phyloP scores from a whole-genome alignment of 1,139 yeast genomes.

The Candida neerlandica region DNA sequence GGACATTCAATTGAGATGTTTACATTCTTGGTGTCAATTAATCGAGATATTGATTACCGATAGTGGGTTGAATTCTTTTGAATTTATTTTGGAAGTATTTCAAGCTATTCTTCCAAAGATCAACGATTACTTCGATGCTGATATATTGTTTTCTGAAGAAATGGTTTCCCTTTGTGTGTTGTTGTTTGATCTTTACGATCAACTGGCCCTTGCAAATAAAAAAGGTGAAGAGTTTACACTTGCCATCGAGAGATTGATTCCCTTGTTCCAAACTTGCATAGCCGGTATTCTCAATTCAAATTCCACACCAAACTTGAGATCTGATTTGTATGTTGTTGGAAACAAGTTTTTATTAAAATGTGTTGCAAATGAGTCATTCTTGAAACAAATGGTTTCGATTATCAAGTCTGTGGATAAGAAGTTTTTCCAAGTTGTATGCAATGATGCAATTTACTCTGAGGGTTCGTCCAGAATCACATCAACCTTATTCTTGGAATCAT shows the following conservation, averaged over 20 bases:
- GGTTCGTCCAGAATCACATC: slow-evolving; percentile 81
- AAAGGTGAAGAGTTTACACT: slow-evolving; percentile 35
- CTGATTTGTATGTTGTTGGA: slow-evolving; percentile 76
- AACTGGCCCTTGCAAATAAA: slow-evolving; percentile 29
- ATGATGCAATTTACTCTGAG: slow-evolving; percentile 80
- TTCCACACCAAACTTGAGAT: slow-evolving; percentile 67
- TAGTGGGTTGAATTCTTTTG: slow-evolving; percentile 33
- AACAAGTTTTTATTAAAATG: slow-evolving; percentile 65
- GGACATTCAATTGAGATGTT: slow-evolving; percentile 56
- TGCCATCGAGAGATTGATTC: slow-evolving; percentile 54
- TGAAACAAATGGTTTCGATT: slow-evolving; percentile 51
- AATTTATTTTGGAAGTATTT: slow-evolving; percentile 74
- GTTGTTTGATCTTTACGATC: slow-evolving; percentile 64
- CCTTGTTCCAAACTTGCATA: slow-evolving; percentile 73
- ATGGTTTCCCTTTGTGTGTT: slow-evolving; percentile 75
- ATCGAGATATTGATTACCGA: slow-evolving; percentile 74
- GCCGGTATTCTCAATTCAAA: slow-evolving; percentile 71
- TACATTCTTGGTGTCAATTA: slow-evolving; percentile 83
- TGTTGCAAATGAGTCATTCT: slow-evolving; percentile 38
- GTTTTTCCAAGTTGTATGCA: slow-evolving; percentile 65
- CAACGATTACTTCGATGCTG: slow-evolving; percentile 69
- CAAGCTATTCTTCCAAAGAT: slow-evolving; percentile 77
- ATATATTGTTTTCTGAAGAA: slow-evolving; percentile 71
- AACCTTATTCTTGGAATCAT: slow-evolving; percentile 67
- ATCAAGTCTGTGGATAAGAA: slow-evolving; percentile 63